These are phyloP conservation scores for Eustoma russellianum DNA, from an alignment of 257 asterid genomes.

Conservation along the genomic window DNA sequence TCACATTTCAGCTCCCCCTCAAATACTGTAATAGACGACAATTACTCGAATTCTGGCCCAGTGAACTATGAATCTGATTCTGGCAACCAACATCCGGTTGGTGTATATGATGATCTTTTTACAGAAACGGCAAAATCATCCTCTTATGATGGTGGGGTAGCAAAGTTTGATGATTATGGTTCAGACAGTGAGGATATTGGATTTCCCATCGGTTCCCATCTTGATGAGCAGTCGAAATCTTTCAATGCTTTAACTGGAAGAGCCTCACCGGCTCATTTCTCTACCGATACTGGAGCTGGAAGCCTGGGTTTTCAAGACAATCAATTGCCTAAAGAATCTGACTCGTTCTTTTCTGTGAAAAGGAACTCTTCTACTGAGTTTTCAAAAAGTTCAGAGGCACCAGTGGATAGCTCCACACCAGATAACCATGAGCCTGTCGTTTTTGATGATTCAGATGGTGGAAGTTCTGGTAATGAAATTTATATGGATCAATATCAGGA, in stretches of 20 bases:
- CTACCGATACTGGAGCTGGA: constrained; percentile 25
- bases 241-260: constrained; percentile 33
- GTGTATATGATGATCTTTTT: constrained; percentile 16
- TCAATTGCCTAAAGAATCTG: constrained; percentile 25
- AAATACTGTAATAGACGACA: constrained; percentile 33
- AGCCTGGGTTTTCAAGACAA: constrained; percentile 20
- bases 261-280: constrained; percentile 25
- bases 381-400: constrained; percentile 23
- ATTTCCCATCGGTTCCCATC: constrained; percentile 28
- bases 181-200: constrained; percentile 42
- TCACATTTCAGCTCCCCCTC: constrained; percentile 40
- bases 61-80: constrained; percentile 25
- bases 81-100: constrained; percentile 21
- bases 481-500: constrained; percentile 20
- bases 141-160: constrained; percentile 38
- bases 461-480: constrained; percentile 44
- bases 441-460: constrained; percentile 64
- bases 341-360: constrained; percentile 19
- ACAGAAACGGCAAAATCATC: constrained; percentile 26
- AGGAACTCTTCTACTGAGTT: constrained; percentile 30
- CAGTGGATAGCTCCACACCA: constrained; percentile 25
- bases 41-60: constrained; percentile 32
- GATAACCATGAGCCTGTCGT: constrained; percentile 29
- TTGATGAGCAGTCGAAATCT: constrained; percentile 41
- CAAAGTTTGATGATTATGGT: constrained; percentile 44